Percentiles rank a stretch among this genome's conserved stretches.
These are phyloP conservation scores for Morella rubra DNA, from an alignment of 306 rosid species.

Conservation along the genomic window DNA sequence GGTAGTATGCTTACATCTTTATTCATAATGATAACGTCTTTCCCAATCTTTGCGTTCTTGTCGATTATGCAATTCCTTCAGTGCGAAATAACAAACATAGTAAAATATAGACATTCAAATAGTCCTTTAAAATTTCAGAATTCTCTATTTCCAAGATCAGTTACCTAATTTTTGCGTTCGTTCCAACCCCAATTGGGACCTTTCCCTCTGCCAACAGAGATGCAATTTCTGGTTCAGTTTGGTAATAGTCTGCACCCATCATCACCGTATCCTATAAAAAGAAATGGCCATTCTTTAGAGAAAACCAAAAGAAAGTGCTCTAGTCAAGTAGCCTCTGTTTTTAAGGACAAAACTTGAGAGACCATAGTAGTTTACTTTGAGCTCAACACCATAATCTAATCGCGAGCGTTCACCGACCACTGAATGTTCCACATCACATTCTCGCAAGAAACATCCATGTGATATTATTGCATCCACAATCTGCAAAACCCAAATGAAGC, in stretches of 20 bases:
- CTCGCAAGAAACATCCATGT: constrained; percentile 87
- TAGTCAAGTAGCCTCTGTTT: background rate
- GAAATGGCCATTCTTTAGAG: constrained; percentile 15
- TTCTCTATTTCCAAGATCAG: background rate
- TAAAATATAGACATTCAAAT: constrained; percentile 19
- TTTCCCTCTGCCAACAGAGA: constrained; percentile 68
- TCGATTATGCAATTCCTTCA: constrained; percentile 85
- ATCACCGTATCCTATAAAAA: constrained; percentile 66
- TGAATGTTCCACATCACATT: constrained; percentile 62
- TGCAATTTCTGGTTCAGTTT: constrained; percentile 92
- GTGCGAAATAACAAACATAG: constrained; percentile 20
- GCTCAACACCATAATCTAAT: constrained; percentile 74
- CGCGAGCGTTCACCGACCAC: constrained; percentile 89
- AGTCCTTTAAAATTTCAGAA: background rate
- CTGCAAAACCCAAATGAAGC: constrained; percentile 44
- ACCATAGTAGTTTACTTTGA: constrained; percentile 49
- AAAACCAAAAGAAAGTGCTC: background rate
- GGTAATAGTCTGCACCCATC: constrained; percentile 96
- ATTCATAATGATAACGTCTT: constrained; percentile 69
- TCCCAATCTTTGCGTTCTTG: constrained; percentile 87
- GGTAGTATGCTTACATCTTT: constrained; percentile 60
- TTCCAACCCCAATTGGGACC: constrained; percentile 86
- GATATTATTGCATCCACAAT: constrained; percentile 84
- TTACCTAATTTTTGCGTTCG: constrained; percentile 76
- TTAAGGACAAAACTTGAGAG: background rate